Base-by-base conservation (phyloP, 1,284 basidiomycete species). In the Trichosporon sp. region DNA sequence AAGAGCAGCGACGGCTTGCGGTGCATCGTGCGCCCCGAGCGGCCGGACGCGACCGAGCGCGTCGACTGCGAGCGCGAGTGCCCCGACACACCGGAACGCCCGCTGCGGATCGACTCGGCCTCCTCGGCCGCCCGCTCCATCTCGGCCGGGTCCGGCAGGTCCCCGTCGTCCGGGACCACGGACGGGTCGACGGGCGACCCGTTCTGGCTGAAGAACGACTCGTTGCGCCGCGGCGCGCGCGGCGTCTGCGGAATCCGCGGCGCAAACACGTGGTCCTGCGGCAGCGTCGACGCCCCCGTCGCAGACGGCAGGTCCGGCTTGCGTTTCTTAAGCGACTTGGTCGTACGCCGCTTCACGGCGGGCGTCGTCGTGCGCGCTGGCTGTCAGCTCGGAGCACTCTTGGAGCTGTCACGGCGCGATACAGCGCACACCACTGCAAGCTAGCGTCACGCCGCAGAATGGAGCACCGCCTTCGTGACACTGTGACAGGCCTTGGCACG, bases 201-300 rank as follows among this genome's bases (percentile, higher is more conserved):
- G 71, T 78, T 77, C 62, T 72, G 65, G 23, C 77, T 76, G 65
- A 78, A 66, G 68, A 78, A 67, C 23, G 75, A 72, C 64, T 82
- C 80, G 72, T 75, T 73, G 2, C 73, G 74, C 12, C 72, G 73
- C 42, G 75, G 68, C 65, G 66, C 72, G 53, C 78, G 76, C 1
- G 82, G 80, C 5, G 81, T 82, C 21, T 78, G 72, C 18, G 77
- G 82, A 25, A 80, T 75, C 13, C 64, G 60, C 0, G 77, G 81
- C 71, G 77, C 79, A 72, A 80, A 83, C 34, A 79, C 72, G 71
- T 80, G 77, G 67, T 80, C 73, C 68, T 81, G 80, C 15, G 80
- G 80, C 9, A 81, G 72, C 1, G 75, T 70, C 76, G 79, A 38
- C 13, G 21, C 62, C 15, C 66, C 62, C 1, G 65, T 70, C 12